Percentiles rank a stretch among this genome's conserved stretches.
These are phyloP conservation scores for Kalaharituber pfeilii DNA, from an alignment of 2,329 filamentous ascomycete genomes.

Conservation along the genomic window DNA sequence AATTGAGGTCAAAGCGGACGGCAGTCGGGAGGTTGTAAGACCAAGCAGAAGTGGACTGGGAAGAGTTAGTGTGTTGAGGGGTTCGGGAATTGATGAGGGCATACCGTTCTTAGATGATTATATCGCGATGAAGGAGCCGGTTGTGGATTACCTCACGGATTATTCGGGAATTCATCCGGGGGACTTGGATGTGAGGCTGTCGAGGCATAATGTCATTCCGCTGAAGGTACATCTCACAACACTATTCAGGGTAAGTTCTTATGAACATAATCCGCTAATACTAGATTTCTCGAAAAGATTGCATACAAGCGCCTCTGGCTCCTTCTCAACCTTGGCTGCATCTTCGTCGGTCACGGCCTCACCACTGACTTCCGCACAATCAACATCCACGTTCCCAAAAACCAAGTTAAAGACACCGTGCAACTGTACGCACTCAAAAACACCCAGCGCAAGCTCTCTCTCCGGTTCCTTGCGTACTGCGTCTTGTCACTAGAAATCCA, in stretches of 20 bases:
- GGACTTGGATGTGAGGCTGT: constrained; percentile 64
- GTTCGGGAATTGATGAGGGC: constrained; percentile 59
- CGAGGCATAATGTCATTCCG: constrained; percentile 64
- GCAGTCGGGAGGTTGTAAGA: constrained; percentile 76
- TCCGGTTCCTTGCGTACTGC: constrained; percentile 82
- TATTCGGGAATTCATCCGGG: constrained; percentile 80
- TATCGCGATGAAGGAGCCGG: constrained; percentile 73
- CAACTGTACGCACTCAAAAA: constrained; percentile 72
- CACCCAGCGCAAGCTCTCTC: constrained; percentile 67
- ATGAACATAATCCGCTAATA: background rate
- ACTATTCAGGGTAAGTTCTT: no score
- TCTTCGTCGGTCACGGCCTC: constrained; percentile 84
- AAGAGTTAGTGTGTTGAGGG: constrained; percentile 79
- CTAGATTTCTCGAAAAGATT: background rate
- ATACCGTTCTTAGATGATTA: constrained; percentile 94
- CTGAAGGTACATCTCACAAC: constrained; percentile 53
- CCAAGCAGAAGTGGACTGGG: constrained; percentile 82
- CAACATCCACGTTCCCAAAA: constrained; percentile 84
- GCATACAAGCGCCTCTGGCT: constrained; percentile 98
- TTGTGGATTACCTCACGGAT: constrained; percentile 87
- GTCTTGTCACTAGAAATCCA: constrained; percentile 90
- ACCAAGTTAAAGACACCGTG: constrained; percentile 86
- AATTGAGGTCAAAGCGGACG: constrained; percentile 90
- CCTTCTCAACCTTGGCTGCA: constrained; percentile 78
- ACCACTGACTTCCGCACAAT: constrained; percentile 95